Conservation (phyloP, 1,284 basidiomycete species). For the Moesziomyces aphidis region DNA sequence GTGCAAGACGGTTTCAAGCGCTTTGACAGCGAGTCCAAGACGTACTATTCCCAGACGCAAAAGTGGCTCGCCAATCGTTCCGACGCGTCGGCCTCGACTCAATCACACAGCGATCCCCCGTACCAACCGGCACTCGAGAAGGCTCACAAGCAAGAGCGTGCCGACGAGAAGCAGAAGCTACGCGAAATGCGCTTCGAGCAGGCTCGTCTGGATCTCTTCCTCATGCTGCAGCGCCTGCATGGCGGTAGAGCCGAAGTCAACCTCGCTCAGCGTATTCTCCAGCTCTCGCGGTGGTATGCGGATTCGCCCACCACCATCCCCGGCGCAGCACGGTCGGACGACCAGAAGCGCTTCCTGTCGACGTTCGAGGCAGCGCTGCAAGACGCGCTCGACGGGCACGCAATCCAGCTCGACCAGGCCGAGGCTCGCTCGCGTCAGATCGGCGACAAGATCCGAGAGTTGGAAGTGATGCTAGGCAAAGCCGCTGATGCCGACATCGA, state of each 20-base stretch:
- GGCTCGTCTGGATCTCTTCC: slow-evolving; percentile 48
- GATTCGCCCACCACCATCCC: slow-evolving; percentile 10
- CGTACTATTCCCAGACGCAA: slow-evolving; percentile 59
- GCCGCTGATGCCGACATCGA: slow-evolving; percentile 13
- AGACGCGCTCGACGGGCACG: slow-evolving; percentile 10
- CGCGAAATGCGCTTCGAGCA: slow-evolving; percentile 53
- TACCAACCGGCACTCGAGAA: slow-evolving; percentile 8
- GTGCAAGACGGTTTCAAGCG: slow-evolving; percentile 42
- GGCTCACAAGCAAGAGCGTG: slow-evolving; percentile 32
- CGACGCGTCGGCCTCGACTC: not conserved
- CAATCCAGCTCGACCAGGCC: slow-evolving; percentile 9
- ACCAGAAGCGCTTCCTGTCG: slow-evolving; percentile 3
- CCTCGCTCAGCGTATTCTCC: slow-evolving; percentile 30
- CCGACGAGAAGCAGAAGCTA: slow-evolving; percentile 58
- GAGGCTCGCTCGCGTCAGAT: slow-evolving; percentile 18
- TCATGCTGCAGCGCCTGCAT: slow-evolving; percentile 29
- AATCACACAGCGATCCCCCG: not conserved
- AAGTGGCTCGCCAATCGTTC: slow-evolving; percentile 55
- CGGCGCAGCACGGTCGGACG: slow-evolving; percentile 5
- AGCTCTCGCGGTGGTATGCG: slow-evolving; percentile 38
- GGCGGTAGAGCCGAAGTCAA: slow-evolving; percentile 51
- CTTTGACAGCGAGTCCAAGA: slow-evolving; percentile 55
- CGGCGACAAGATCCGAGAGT: slow-evolving; percentile 12
- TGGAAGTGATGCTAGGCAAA: slow-evolving; percentile 21
- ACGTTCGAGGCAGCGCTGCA: slow-evolving; percentile 10